phyloP scores from a whole-genome alignment of 768 basidiomycete species.

The Boletus reticulatus region DNA sequence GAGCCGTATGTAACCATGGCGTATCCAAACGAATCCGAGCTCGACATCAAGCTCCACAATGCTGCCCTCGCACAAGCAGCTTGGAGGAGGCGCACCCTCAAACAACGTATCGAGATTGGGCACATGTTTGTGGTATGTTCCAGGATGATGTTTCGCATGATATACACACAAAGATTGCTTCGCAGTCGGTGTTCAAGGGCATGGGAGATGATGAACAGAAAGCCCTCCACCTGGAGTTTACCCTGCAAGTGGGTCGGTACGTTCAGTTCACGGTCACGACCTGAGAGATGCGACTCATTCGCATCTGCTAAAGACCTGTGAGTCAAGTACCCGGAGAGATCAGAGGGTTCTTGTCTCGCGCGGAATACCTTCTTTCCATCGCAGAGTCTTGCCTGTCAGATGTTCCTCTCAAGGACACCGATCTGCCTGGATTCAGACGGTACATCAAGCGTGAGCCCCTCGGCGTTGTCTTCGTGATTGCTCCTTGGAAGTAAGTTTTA shows the following conservation, averaged over 20 bases:
- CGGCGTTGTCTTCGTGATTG: conserved; percentile 85
- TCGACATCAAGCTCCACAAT: conserved; percentile 57
- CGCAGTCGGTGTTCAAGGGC: conserved; percentile 48
- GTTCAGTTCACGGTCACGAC: conserved; percentile 19
- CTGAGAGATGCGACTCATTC: neutral
- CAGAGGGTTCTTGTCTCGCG: conserved; percentile 75
- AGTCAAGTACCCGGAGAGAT: conserved; percentile 79
- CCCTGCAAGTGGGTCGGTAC: conserved; percentile 90
- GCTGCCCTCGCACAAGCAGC: conserved; percentile 67
- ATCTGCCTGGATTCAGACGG: conserved; percentile 80
- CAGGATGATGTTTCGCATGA: neutral
- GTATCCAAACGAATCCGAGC: conserved; percentile 59
- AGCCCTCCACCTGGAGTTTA: conserved; percentile 59
- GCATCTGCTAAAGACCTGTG: conserved; percentile 55
- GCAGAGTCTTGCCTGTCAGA: conserved; percentile 74
- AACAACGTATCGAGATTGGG: conserved; percentile 68
- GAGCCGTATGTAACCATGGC: conserved; percentile 52
- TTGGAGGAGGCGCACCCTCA: conserved; percentile 62
- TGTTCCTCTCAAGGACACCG: conserved; percentile 68
- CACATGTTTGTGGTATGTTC: conserved; percentile 65
- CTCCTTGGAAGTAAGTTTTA: conserved; percentile 83
- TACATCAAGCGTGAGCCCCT: conserved; percentile 82
- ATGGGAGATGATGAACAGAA: conserved; percentile 50
- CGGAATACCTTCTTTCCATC: conserved; percentile 81
- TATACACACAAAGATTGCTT: neutral